Evolutionary conservation across 768 basidiomycete genomes (phyloP).

Genomic region (Boletus huronensis): DNA sequence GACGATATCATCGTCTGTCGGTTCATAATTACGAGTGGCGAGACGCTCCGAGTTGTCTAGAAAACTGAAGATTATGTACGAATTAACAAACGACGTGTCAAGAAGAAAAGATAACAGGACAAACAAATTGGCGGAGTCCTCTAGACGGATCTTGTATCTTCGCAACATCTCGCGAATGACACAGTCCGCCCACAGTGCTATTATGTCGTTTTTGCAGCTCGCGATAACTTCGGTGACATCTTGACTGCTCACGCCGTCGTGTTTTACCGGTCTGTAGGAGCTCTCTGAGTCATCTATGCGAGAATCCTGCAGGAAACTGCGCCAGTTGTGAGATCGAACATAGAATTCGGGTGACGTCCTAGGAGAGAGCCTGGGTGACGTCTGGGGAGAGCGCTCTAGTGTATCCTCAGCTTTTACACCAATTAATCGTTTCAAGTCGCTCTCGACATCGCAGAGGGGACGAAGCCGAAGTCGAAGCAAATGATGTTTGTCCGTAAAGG

Average conservation of each 20-base stretch:
- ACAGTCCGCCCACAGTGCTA: slow-evolving; percentile 61
- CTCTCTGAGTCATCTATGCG: slow-evolving; percentile 11
- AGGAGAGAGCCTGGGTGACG: slow-evolving; percentile 43
- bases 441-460: slow-evolving; percentile 59
- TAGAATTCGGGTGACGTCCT: slow-evolving; percentile 41
- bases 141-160: slow-evolving; percentile 46
- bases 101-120: slow-evolving; percentile 18
- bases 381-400: slow-evolving; percentile 24
- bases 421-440: slow-evolving; percentile 57
- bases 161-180: slow-evolving; percentile 48
- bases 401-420: slow-evolving; percentile 43
- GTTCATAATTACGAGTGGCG: slow-evolving; percentile 55
- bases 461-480: slow-evolving; percentile 58
- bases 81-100: background rate
- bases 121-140: slow-evolving; percentile 68
- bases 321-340: slow-evolving; percentile 49
- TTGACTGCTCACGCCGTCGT: slow-evolving; percentile 30
- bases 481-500: slow-evolving; percentile 50
- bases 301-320: slow-evolving; percentile 34
- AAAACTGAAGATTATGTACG: slow-evolving; percentile 44
- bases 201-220: slow-evolving; percentile 60
- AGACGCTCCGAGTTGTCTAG: slow-evolving; percentile 66
- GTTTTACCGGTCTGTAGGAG: slow-evolving; percentile 3
- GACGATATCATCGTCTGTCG: slow-evolving; percentile 72
- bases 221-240: slow-evolving; percentile 51